Conservation (phyloP, 2,329 filamentous ascomycete species). For the Colletotrichum sp. region DNA sequence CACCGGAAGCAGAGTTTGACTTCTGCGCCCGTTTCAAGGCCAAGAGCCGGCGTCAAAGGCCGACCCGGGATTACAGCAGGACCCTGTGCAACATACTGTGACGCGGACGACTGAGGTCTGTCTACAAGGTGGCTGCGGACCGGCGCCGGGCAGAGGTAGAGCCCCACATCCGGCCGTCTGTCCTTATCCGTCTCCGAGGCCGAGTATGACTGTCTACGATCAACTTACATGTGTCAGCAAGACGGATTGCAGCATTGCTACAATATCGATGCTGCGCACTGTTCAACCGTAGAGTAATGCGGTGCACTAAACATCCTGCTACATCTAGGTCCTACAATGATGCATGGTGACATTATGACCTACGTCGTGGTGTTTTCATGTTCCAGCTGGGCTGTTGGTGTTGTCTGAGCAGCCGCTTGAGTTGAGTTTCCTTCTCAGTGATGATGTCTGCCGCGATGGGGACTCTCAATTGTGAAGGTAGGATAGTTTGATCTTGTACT, state of each 20-base stretch:
- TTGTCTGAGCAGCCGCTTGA: background rate
- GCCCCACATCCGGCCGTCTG: background rate
- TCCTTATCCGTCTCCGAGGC: background rate
- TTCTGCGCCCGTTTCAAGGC: background rate
- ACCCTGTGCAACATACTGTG: background rate
- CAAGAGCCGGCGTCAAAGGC: background rate
- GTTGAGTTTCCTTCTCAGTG: background rate
- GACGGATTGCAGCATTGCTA: background rate
- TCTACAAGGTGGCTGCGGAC: background rate
- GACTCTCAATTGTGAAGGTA: background rate
- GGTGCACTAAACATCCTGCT: background rate
- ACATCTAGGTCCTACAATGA: background rate
- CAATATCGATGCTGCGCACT: background rate
- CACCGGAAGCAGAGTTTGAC: accelerated
- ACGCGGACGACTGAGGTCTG: background rate
- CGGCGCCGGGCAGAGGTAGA: background rate
- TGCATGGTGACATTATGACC: background rate
- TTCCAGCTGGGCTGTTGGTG: background rate
- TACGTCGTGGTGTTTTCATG: background rate
- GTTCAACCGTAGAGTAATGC: no score
- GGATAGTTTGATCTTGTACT: background rate
- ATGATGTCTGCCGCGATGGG: background rate
- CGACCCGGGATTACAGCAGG: background rate
- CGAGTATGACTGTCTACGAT: background rate
- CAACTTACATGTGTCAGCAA: background rate